Evolutionary conservation across 768 basidiomycete species (phyloP), one percentile per base, ranked within the genome.

Genomic region (Boletellus ananas): DNA sequence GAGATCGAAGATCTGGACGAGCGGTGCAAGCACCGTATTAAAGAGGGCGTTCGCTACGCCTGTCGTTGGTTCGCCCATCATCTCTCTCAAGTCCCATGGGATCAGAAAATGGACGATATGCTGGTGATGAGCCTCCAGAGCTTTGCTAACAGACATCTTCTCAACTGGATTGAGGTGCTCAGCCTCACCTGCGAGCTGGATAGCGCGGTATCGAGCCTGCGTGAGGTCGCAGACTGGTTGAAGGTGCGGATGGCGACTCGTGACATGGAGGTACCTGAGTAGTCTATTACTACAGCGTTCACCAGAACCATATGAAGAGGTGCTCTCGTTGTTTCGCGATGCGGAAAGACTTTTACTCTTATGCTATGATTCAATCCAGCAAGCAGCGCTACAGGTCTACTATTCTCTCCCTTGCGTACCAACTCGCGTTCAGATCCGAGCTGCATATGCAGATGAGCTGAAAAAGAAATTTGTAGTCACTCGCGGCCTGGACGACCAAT

Each of bases 1-100:
- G 58, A 60, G 12, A 21, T 60, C 11, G 51, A 46, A 31, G 29
- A 60, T 40, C n/a, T 60, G 20, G 38, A 44, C 23, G 36, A 53
- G 29, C 46, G 45, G 31, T 46, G 58, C 51, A 56, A 50, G 31
- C 21, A 39, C n/a, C 36, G 27, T 20, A 51, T 60, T 4, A 51
- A 51, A 34, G 54, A 51, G 14, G 58, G 54, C 3, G 44, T 59
- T 29, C 50, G 51, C 16, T 60, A 60, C 27, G 58, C 58, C 35
- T 60, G 58, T 23, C 58, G 58, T 20, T 56, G 57, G 54, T 60
- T 59, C 27, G 20, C 55, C n/a, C 45, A 50, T 10, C 58, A 60
- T 45, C 25, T 60, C 17, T 52, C 55, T 13, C 43, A 43, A 6
- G 47, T 60, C 14, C 50, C 49, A 21, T 47, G 48, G 38, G 47